These are phyloP conservation scores for Mortierella sp. DNA, from an alignment of 371 early-diverging fungal genomes.

Conservation along the genomic window DNA sequence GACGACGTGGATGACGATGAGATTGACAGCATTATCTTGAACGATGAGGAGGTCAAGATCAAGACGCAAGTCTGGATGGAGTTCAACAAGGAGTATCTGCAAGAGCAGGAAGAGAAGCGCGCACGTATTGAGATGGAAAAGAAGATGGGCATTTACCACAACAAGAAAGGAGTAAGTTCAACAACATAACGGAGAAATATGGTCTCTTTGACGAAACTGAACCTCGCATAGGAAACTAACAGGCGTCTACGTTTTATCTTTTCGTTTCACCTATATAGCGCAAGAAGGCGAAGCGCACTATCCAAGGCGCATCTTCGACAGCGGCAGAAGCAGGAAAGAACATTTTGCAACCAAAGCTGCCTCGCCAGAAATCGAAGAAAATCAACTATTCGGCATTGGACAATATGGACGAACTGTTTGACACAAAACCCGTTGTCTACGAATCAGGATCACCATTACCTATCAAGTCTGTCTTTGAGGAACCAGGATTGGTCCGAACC, in stretches of 20 bases:
- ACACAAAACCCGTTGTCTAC: constrained; percentile 52
- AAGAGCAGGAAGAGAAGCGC: constrained; percentile 72
- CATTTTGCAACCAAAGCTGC: constrained; percentile 71
- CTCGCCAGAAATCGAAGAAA: constrained; percentile 81
- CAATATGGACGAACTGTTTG: constrained; percentile 73
- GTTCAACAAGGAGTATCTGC: constrained; percentile 89
- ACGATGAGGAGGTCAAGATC: constrained; percentile 80
- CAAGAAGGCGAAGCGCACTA: constrained; percentile 58
- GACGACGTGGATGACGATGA: constrained; percentile 87
- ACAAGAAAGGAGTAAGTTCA: constrained; percentile 60
- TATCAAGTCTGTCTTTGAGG: constrained; percentile 55
- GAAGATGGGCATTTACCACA: constrained; percentile 63
- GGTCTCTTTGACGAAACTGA: background rate
- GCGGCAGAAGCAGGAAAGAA: constrained; percentile 87
- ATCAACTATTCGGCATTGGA: constrained; percentile 91
- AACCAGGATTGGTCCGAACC: constrained; percentile 38
- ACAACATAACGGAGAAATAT: background rate
- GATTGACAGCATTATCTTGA: constrained; percentile 78
- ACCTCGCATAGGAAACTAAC: constrained; percentile 8
- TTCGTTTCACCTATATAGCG: constrained; percentile 28
- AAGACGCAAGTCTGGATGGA: constrained; percentile 91
- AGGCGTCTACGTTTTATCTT: background rate
- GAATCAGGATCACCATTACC: constrained; percentile 34
- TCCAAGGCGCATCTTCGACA: constrained; percentile 60
- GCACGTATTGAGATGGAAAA: constrained; percentile 64